Base-by-base conservation (phyloP, 768 basidiomycete genomes). In the Ramaria sp. region DNA sequence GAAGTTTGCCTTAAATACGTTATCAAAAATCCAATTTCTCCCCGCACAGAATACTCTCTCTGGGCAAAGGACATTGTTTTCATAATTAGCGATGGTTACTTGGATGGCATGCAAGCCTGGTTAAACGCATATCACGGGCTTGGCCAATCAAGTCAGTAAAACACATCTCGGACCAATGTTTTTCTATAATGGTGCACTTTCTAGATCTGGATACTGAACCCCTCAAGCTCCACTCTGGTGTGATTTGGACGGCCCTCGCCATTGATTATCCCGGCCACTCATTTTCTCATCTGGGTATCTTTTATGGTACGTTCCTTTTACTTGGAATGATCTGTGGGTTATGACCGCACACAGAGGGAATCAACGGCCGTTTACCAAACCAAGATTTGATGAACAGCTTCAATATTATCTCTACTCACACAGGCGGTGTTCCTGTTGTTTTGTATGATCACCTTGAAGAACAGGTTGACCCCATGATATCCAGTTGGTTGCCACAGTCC, bases 241-340 rank as follows among this genome's bases (percentile, higher is more conserved):
- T 93, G 5, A 87, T 99, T 41, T 99, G 96, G 96, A 91, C 88
- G 1, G 92, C 92, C 10, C 69, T 99, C 44, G 88, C 87, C 61
- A 80, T 99, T 41, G 96, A 98, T 65, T 98, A 97, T 66, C 90
- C 93, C 0, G 88, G 92, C 0, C 95, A 99, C 67, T 97, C 94
- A 0, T 95, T 98, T 69, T 91, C 88, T 9, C 90, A 97, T 64
- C 73, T 98, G 1, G 95, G 96, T n/a, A 70, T 98, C 9, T 97
- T 91, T 70, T 88, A 85, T 67, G 95, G 95, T 92, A 16, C 52
- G 82, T 59, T 16, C 20, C 16, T 20, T 10, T 37, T 38, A 38
- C 24, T 38, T 50, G 37, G 30, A 1, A 27, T 48, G 39, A 28
- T 32, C 36, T 34, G 28, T 39, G 51, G 44, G 8, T 52, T 15